A percentile compares a stretch with the other conserved stretches of the same genome.
Conservation (phyloP, 805 yeast genomes). For the Alloascoidea africana region DNA sequence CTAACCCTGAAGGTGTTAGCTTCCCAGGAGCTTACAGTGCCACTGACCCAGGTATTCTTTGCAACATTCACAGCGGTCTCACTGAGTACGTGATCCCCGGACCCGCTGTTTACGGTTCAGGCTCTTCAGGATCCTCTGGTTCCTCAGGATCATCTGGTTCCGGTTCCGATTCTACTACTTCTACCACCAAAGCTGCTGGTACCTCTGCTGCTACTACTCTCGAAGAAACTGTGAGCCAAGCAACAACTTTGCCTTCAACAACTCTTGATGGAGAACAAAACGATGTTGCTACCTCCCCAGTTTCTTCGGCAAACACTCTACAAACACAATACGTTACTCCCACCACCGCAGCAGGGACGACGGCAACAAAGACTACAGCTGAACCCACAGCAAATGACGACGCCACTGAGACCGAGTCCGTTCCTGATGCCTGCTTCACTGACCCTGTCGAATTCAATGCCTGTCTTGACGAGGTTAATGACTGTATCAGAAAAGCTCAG, state of each 20-base stretch:
- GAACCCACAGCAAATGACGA: background rate
- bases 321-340: background rate
- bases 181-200: background rate
- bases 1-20: constrained; percentile 6
- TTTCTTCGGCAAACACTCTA: background rate
- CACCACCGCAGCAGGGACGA: constrained; percentile 1
- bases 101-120: constrained; percentile 1
- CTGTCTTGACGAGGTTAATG: constrained; percentile 1
- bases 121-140: background rate
- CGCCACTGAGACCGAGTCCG: background rate
- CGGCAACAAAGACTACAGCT: background rate
- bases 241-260: background rate
- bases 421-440: background rate
- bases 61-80: constrained; percentile 5
- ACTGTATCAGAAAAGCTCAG: constrained; percentile 1
- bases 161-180: background rate
- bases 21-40: constrained; percentile 9
- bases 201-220: background rate
- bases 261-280: background rate
- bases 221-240: background rate
- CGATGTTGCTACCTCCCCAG: background rate
- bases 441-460: background rate
- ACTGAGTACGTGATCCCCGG: constrained; percentile 8
- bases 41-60: constrained; percentile 7
- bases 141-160: background rate